Conservation (phyloP, 108 stramenopile genomes). For the Aurantiochytrium sp. region DNA sequence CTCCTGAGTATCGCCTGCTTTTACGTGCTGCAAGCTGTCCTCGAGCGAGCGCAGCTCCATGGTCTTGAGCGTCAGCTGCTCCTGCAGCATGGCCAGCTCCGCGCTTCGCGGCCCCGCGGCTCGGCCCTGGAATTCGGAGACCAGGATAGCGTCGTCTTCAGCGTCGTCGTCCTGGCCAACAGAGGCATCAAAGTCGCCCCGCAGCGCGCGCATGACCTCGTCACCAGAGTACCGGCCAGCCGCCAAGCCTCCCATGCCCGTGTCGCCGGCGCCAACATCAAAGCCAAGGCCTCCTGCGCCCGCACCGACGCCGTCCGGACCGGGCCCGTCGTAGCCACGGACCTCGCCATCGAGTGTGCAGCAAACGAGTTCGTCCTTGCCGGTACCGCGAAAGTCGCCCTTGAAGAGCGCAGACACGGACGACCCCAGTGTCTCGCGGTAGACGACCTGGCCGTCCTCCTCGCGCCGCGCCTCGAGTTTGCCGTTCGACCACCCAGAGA, state of each 20-base stretch:
- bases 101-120: background rate
- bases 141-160: background rate
- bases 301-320: background rate
- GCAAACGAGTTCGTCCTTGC: conserved; percentile 38
- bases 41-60: conserved; percentile 49
- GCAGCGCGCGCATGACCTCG: background rate
- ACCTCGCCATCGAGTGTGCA: conserved; percentile 42
- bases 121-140: too few species aligned
- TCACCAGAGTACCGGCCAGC: background rate
- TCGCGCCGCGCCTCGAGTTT: conserved; percentile 38
- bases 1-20: background rate
- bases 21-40: background rate
- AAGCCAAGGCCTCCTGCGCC: background rate
- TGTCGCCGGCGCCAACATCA: background rate
- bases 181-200: too few species aligned
- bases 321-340: conserved; percentile 36
- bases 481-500: conserved; percentile 56
- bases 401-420: conserved; percentile 28
- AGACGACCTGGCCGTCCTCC: conserved; percentile 37
- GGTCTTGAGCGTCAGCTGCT: conserved; percentile 39
- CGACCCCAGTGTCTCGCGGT: background rate
- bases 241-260: background rate
- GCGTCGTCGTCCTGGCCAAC: background rate
- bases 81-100: conserved; percentile 36
- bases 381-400: conserved; percentile 37